Evolutionary conservation across 495 filamentous ascomycete genomes (phyloP), one percentile per base, ranked within the genome.

Genomic region (Daldinia concentrica): DNA sequence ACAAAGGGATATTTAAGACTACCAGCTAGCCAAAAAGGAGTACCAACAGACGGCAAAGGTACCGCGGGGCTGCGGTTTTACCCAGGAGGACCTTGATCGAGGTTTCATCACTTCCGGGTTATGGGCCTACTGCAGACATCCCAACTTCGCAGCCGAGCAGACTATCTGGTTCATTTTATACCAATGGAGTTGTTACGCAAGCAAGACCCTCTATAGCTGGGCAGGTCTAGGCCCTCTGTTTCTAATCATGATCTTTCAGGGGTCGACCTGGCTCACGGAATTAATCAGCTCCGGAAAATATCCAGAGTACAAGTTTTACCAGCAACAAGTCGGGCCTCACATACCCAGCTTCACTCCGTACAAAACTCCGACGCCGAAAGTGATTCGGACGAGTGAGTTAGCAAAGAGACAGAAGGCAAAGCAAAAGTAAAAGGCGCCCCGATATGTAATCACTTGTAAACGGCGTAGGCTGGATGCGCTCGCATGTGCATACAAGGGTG

Each of bases 141-240:
- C 96, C 41, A 98, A 98, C 80, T 98, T 98, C 76, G 87, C 90
- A 29, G 91, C 92, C 41, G 96, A 99, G 79, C 95, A 98, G 81
- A 86, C 90, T 29, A 89, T 98, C 76, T 99, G 96, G 96, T 79
- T 97, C 37, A 76, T 86, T 27, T 76, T 98, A 62, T 98, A 98
- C 77, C 84, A 91, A 64, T 99, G 95, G 95, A 86, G 85, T 67
- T 93, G 90, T 80, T 93, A 84, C 77, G 84, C 87, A 62, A 92
- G 90, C 17, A 86, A 89, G 39, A 86, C 82, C 7, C 85, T 88
- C 54, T 88, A 87, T 77, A 94, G 91, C 79, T 99, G 94, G 94
- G 87, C 91, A 3, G 87, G 85, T 17, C 67, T 88, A n/a, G 95
- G 95, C 12, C 83, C 90, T 0, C 12, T 92, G 4, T 82, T 83